A percentile compares a stretch with the other conserved stretches of the same genome.
Evolutionary conservation across 495 filamentous ascomycete species (phyloP).

Genomic region (Penicillium paxilli): DNA sequence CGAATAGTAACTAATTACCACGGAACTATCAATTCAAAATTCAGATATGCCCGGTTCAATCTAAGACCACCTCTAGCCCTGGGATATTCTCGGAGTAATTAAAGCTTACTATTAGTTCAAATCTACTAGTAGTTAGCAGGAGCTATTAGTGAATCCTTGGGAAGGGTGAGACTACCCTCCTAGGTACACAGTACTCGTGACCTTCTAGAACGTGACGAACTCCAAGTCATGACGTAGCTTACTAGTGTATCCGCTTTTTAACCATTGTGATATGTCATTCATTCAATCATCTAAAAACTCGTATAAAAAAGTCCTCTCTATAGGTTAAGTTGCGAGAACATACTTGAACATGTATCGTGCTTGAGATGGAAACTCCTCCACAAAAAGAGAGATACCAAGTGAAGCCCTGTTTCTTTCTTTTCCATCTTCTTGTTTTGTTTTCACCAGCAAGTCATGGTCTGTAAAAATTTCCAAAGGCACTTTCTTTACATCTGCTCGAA

Average conservation of each 20-base stretch:
- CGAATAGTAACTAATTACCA: no score
- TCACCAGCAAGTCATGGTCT: no score
- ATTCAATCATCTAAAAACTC: constrained; percentile 25
- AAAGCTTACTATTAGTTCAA: no score
- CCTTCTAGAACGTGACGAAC: no score
- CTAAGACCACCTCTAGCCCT: no score
- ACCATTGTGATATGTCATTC: constrained; percentile 16
- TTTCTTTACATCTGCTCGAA: constrained; percentile 53
- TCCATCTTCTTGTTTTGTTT: neutral
- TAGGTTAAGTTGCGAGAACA: constrained; percentile 4
- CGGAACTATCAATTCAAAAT: no score
- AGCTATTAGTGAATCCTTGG: no score
- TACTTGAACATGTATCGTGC: neutral
- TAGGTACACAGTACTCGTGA: no score
- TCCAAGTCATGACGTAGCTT: neutral
- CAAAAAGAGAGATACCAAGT: neutral
- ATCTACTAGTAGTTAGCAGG: no score
- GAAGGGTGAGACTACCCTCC: no score
- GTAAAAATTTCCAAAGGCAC: neutral
- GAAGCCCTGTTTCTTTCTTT: neutral
- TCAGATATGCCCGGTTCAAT: no score
- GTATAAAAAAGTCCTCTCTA: constrained; percentile 13
- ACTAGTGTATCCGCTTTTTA: neutral
- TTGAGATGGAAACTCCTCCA: neutral
- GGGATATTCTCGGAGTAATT: no score